Base-by-base conservation (phyloP, 1,139 yeast genomes). In the Pneumocystis wakefieldiae region DNA sequence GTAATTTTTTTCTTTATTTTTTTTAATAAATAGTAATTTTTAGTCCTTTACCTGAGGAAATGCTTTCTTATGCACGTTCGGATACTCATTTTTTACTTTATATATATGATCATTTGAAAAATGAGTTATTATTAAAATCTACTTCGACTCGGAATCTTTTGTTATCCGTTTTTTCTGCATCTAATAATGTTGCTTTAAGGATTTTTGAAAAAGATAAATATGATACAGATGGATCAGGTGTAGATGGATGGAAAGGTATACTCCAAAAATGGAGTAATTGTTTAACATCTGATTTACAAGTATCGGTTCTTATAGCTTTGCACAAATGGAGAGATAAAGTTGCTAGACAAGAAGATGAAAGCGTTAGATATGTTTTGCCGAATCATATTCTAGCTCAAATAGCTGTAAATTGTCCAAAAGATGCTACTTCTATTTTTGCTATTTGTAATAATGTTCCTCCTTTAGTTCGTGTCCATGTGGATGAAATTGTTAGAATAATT, bases 41-140 rank as follows among this genome's bases (percentile, higher is more conserved):
- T 48, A 48, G 55, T 5, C 98, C 99, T 0, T 76, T 92, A 63
- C 81, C 89, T 2, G 73, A 77, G 15, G 84, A 89, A 55, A 86
- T 92, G 94, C 74, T 79, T 67, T 82, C 87, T 28, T 92, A 92
- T 73, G 99, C 99, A 0, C 81, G 96, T 68, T 87, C 97, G 0
- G 99, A 92, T 74, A 92, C 98, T 0, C 99, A 92, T 73, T 92
- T 90, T 70, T 75, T 92, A 64, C 78, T 92, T 58, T 83, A 86
- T 72, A 86, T 92, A 29, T 94, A 78, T 73, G 95, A 90, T 70
- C 83, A 82, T 68, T 75, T 92, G 73, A 83, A 83, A 66, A 86
- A 86, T 68, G 79, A 80, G 70, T 76, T 92, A 57, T 71, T 87
- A 6, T 66, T 65, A n/a, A 67, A 66, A 63, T 68, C 74, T 15